Percentiles rank a stretch among this genome's conserved stretches.
These are phyloP conservation scores for Vaccinium vitisidaea DNA, from an alignment of 148 eudicot species.

Conservation along the genomic window DNA sequence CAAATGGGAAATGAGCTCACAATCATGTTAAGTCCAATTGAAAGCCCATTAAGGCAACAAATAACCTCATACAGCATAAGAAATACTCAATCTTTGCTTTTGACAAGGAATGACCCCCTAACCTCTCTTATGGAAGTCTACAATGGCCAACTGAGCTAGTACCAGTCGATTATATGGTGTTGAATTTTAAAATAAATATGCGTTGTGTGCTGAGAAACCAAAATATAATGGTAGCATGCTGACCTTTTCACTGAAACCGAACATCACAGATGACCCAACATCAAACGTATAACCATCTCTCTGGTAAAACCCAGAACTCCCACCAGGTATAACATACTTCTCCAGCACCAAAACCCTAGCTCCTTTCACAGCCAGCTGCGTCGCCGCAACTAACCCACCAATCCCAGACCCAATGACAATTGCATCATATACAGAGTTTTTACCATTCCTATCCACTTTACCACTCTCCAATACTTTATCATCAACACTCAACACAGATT, in stretches of 20 bases:
- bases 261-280: conserved; percentile 99
- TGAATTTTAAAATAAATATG: not conserved
- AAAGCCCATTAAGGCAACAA: no score
- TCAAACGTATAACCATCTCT: conserved; percentile 94
- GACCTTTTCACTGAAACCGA: conserved; percentile 97
- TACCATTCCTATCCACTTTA: conserved; percentile 27
- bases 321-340: conserved; percentile 98
- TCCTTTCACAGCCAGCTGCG: conserved; percentile 95
- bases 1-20: no score
- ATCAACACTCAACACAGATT: conserved; percentile 52
- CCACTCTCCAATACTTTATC: conserved; percentile 28
- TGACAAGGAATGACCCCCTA: no score
- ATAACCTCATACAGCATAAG: no score
- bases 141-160: no score
- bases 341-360: conserved; percentile 92
- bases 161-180: no score
- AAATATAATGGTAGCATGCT: not conserved
- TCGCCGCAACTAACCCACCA: conserved; percentile 94
- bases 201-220: not conserved
- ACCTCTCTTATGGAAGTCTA: no score
- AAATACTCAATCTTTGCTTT: no score
- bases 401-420: conserved; percentile 95
- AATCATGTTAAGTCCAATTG: no score
- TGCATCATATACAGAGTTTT: conserved; percentile 51
- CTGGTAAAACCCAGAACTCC: conserved; percentile 91